phyloP scores from a whole-genome alignment of 2,329 filamentous ascomycete genomes.

The Scleromitrula shiraiana region DNA sequence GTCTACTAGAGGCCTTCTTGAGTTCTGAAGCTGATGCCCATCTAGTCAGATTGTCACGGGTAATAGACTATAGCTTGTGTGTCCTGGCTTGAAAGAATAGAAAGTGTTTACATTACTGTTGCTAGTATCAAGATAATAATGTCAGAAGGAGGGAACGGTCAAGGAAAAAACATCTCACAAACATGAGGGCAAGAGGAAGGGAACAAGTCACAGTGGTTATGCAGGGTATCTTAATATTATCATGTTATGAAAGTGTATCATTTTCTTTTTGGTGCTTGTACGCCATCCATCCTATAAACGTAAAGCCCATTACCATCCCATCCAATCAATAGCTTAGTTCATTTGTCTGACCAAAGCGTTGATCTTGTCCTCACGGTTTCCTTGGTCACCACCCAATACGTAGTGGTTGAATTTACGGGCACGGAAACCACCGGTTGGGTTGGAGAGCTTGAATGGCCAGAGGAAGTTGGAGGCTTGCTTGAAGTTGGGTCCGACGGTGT shows the following conservation, averaged over 20 bases:
- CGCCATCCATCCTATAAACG: slow-evolving; percentile 19
- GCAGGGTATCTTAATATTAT: slow-evolving; percentile 6
- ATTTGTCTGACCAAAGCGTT: slow-evolving; percentile 16
- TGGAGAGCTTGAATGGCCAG: slow-evolving; percentile 99
- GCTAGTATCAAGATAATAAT: no score
- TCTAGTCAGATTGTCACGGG: no score
- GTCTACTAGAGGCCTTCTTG: no score
- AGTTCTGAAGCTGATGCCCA: no score
- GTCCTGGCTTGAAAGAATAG: no score
- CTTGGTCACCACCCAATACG: slow-evolving; percentile 76
- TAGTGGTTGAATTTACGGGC: slow-evolving; percentile 67
- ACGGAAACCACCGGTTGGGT: slow-evolving; percentile 95
- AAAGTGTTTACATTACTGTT: no score
- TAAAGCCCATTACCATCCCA: slow-evolving; percentile 7
- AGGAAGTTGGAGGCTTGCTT: slow-evolving; percentile 99
- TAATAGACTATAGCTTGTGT: no score
- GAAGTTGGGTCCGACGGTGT: slow-evolving; percentile 98
- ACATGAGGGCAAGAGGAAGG: no score
- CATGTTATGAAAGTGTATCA: slow-evolving; percentile 5
- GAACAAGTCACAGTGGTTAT: no score
- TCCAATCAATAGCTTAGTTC: slow-evolving; percentile 8
- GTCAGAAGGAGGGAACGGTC: no score
- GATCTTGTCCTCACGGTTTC: slow-evolving; percentile 83
- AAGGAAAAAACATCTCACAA: no score
- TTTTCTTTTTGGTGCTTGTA: slow-evolving; percentile 21